Percentiles rank a stretch among this genome's conserved stretches.
phyloP scores from a whole-genome alignment of 768 basidiomycete genomes.

The Gautieria morchelliformis region DNA sequence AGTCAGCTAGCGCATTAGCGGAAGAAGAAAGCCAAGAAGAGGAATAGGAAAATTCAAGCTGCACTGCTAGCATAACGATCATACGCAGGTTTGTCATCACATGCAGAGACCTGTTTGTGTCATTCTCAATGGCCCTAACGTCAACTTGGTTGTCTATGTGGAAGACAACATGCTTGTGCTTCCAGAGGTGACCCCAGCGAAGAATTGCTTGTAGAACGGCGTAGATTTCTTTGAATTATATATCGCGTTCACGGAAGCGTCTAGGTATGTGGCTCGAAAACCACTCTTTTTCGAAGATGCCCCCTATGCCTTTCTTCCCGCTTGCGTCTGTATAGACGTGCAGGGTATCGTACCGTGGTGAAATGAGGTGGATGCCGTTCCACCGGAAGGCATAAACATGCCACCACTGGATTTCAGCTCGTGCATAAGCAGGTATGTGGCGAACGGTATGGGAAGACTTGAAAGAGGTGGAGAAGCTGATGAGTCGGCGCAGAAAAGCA shows the following conservation, averaged over 20 bases:
- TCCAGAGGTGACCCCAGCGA: constrained; percentile 20
- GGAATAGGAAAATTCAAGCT: constrained; percentile 11
- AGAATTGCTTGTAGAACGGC: constrained; percentile 23
- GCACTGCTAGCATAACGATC: constrained; percentile 11
- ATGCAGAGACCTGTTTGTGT: constrained; percentile 8
- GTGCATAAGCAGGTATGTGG: constrained; percentile 16
- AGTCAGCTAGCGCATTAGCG: constrained; percentile 14
- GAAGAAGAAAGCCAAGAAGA: constrained; percentile 12
- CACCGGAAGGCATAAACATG: constrained; percentile 15
- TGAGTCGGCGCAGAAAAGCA: constrained; percentile 21
- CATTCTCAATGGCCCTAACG: constrained; percentile 9
- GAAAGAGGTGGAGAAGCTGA: constrained; percentile 22
- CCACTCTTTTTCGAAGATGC: constrained; percentile 17
- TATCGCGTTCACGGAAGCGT: constrained; percentile 16
- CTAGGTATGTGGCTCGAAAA: constrained; percentile 19
- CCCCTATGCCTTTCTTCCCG: constrained; percentile 20
- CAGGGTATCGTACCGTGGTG: constrained; percentile 4
- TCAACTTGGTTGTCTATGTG: no score
- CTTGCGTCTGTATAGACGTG: constrained; percentile 25
- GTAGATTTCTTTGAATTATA: constrained; percentile 22
- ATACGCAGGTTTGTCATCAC: no score
- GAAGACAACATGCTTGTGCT: constrained; percentile 20
- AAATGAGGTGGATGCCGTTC: constrained; percentile 20
- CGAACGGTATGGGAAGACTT: constrained; percentile 12
- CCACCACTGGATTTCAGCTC: constrained; percentile 27